Conservation (phyloP, 2,329 filamentous ascomycete species). For the Diaporthe destruens region DNA sequence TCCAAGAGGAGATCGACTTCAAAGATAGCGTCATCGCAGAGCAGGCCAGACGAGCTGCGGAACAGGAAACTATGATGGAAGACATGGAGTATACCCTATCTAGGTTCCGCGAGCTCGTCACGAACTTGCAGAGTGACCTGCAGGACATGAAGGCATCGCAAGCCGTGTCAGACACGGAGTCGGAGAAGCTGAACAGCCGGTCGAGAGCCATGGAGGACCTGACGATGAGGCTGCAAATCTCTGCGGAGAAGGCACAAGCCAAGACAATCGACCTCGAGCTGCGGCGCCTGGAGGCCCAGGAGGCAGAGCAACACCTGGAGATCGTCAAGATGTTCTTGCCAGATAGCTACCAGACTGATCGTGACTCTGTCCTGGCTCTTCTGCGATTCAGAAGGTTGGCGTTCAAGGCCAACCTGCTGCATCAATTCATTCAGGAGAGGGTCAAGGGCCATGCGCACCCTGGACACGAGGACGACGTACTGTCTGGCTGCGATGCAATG, state of each 20-base stretch:
- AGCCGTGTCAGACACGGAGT: conserved; percentile 91
- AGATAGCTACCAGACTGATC: conserved; percentile 83
- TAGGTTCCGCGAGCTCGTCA: conserved; percentile 90
- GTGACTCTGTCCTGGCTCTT: conserved; percentile 88
- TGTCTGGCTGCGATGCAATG: conserved; percentile 83
- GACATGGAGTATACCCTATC: conserved; percentile 92
- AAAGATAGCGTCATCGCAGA: conserved; percentile 88
- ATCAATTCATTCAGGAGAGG: conserved; percentile 82
- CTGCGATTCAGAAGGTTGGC: conserved; percentile 88
- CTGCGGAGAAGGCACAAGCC: conserved; percentile 89
- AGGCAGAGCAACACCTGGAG: conserved; percentile 87
- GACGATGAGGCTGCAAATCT: conserved; percentile 92
- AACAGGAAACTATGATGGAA: conserved; percentile 84
- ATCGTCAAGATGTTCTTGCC: conserved; percentile 93
- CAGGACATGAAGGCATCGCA: conserved; percentile 94
- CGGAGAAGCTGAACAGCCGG: conserved; percentile 87
- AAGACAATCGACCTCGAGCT: conserved; percentile 96
- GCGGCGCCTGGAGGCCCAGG: conserved; percentile 86
- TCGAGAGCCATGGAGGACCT: conserved; percentile 97
- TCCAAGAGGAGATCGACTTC: conserved; percentile 93
- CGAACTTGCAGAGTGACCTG: conserved; percentile 85
- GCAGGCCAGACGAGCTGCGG: conserved; percentile 76
- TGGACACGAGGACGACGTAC: conserved; percentile 81
- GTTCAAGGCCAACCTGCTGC: conserved; percentile 87
- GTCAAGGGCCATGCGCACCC: conserved; percentile 76